Conservation (phyloP, 2,329 filamentous ascomycete genomes). For the Sclerotinia minor region DNA sequence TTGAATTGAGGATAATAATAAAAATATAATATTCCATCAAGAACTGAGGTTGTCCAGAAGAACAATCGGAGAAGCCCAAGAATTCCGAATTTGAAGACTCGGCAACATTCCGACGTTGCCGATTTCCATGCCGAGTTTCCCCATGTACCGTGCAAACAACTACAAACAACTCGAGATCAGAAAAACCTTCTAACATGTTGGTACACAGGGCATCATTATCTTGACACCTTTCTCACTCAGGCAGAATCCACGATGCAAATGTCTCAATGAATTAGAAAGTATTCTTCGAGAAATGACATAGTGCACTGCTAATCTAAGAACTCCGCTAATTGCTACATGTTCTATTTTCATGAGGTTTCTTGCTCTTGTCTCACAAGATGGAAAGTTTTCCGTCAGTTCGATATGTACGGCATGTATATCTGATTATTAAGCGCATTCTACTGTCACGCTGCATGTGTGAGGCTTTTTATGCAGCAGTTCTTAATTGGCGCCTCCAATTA, state of each 20-base stretch:
- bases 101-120: conserved; percentile 7
- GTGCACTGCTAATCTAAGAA: neutral
- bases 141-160: neutral
- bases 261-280: neutral
- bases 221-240: neutral
- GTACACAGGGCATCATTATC: neutral
- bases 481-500: neutral
- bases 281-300: neutral
- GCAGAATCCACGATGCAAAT: neutral
- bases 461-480: neutral
- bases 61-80: conserved; percentile 1
- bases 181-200: neutral
- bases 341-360: neutral
- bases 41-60: neutral
- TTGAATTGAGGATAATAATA: too few relatives aligned
- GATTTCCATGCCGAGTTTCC: neutral
- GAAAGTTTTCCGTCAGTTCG: neutral
- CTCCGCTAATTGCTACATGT: neutral
- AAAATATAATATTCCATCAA: neutral
- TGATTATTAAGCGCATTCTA: neutral
- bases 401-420: too few relatives aligned
- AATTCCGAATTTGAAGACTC: conserved; percentile 8
- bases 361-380: neutral
- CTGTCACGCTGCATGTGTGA: neutral
- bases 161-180: neutral